These are phyloP conservation scores for Coprinellus micaceus DNA, from an alignment of 768 basidiomycete species.

Conservation along the genomic window DNA sequence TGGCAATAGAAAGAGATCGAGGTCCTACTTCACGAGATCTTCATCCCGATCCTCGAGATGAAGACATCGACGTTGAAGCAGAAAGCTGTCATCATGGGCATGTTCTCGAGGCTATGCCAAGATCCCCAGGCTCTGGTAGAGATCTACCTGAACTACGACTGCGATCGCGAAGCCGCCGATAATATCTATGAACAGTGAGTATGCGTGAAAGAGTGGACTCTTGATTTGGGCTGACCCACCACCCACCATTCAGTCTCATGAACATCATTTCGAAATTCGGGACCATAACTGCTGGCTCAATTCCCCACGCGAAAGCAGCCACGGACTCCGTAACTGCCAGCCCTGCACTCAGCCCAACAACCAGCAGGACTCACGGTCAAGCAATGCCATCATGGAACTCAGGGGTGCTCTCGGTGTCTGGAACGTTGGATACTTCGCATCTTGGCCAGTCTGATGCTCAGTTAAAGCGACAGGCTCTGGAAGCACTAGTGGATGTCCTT, in stretches of 20 bases:
- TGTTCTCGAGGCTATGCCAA: constrained; percentile 84
- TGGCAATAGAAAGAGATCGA: constrained; percentile 91
- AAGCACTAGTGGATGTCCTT: constrained; percentile 85
- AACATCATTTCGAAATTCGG: constrained; percentile 95
- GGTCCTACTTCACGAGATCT: constrained; percentile 97
- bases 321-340: constrained; percentile 41
- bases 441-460: constrained; percentile 79
- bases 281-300: constrained; percentile 28
- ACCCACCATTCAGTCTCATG: constrained; percentile 81
- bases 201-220: background rate
- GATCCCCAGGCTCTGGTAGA: constrained; percentile 98
- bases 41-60: constrained; percentile 98
- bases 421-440: constrained; percentile 61
- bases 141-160: constrained; percentile 98
- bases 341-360: constrained; percentile 53
- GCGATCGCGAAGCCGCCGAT: constrained; percentile 89
- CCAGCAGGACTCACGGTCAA: constrained; percentile 39
- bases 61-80: constrained; percentile 92
- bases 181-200: constrained; percentile 96
- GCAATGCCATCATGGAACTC: constrained; percentile 59
- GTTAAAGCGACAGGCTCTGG: constrained; percentile 87
- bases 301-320: constrained; percentile 47
- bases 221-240: no score
- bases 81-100: constrained; percentile 87
- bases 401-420: constrained; percentile 60